These are phyloP conservation scores for Pseudogymnoascus sp. DNA, from an alignment of 2,329 filamentous ascomycete species.

Conservation along the genomic window DNA sequence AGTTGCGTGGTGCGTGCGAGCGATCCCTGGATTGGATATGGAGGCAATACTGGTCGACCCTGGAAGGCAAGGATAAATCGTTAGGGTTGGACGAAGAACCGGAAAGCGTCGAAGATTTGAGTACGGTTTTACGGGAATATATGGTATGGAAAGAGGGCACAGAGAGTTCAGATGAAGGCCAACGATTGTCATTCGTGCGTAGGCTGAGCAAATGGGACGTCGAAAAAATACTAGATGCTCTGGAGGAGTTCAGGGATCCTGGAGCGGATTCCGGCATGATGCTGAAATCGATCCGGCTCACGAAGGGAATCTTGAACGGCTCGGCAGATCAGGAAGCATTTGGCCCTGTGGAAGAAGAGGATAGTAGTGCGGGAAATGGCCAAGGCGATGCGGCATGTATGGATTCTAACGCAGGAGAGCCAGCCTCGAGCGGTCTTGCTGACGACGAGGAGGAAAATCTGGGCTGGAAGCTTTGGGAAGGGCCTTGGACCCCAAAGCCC, in stretches of 20 bases:
- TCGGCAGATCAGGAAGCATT: background rate
- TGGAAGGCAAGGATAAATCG: slow-evolving; percentile 31
- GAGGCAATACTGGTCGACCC: slow-evolving; percentile 70
- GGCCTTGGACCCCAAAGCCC: slow-evolving; percentile 47
- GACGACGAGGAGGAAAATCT: slow-evolving; percentile 15
- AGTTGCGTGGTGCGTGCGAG: slow-evolving; percentile 59
- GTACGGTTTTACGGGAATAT: slow-evolving; percentile 16
- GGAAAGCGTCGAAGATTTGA: slow-evolving; percentile 13
- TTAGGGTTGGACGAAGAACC: background rate
- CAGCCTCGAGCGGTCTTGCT: slow-evolving; percentile 1
- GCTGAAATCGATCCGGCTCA: slow-evolving; percentile 21
- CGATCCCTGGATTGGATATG: slow-evolving; percentile 78
- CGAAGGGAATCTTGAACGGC: slow-evolving; percentile 17
- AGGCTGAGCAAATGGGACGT: background rate
- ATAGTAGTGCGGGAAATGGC: background rate
- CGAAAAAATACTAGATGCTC: slow-evolving; percentile 15
- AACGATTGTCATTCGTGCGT: background rate
- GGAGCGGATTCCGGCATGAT: slow-evolving; percentile 16
- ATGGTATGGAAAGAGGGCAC: background rate
- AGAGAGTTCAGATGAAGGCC: background rate
- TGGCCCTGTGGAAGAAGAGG: background rate
- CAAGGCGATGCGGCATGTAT: background rate
- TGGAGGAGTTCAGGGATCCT: slow-evolving; percentile 18
- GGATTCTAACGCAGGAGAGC: background rate
- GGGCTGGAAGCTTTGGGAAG: slow-evolving; percentile 43